A percentile compares a stretch with the other conserved stretches of the same genome.
These are phyloP conservation scores for Fusarium cicatricum DNA, from an alignment of 2,329 filamentous ascomycete genomes.

Conservation along the genomic window DNA sequence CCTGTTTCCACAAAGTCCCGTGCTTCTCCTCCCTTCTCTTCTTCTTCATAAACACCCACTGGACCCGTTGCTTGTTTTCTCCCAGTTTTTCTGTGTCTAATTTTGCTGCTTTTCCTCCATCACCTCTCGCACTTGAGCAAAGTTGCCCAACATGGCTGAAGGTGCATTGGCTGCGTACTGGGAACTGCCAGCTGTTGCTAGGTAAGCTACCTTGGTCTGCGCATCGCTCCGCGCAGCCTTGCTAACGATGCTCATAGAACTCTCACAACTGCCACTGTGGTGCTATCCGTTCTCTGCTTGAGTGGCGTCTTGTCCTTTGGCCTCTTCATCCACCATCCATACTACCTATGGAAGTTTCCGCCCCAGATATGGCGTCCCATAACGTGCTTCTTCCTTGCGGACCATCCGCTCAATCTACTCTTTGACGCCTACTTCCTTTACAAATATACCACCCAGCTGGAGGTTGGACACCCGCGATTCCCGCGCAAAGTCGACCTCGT, in stretches of 20 bases:
- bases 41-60: slow-evolving; percentile 30
- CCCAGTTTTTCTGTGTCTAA: slow-evolving; percentile 5
- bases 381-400: slow-evolving; percentile 54
- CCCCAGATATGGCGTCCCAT: slow-evolving; percentile 55
- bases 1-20: slow-evolving; percentile 37
- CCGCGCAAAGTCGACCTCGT: slow-evolving; percentile 79
- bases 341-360: slow-evolving; percentile 60
- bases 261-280: slow-evolving; percentile 67
- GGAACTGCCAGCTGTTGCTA: slow-evolving; percentile 52
- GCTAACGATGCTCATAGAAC: slow-evolving; percentile 60
- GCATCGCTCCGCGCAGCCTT: background rate
- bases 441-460: slow-evolving; percentile 78
- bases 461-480: slow-evolving; percentile 76
- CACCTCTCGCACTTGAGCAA: slow-evolving; percentile 40
- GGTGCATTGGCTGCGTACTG: slow-evolving; percentile 47
- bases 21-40: slow-evolving; percentile 12
- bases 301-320: slow-evolving; percentile 59
- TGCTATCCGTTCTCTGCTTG: slow-evolving; percentile 67
- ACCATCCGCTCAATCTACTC: slow-evolving; percentile 59
- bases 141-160: slow-evolving; percentile 47
- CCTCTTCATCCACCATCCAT: slow-evolving; percentile 61
- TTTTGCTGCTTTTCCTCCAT: slow-evolving; percentile 20
- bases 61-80: slow-evolving; percentile 8
- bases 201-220: slow-evolving; percentile 44
- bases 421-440: slow-evolving; percentile 81